phyloP scores from a whole-genome alignment of 176 grass and related monocot species.

The Ensete glaucum region DNA sequence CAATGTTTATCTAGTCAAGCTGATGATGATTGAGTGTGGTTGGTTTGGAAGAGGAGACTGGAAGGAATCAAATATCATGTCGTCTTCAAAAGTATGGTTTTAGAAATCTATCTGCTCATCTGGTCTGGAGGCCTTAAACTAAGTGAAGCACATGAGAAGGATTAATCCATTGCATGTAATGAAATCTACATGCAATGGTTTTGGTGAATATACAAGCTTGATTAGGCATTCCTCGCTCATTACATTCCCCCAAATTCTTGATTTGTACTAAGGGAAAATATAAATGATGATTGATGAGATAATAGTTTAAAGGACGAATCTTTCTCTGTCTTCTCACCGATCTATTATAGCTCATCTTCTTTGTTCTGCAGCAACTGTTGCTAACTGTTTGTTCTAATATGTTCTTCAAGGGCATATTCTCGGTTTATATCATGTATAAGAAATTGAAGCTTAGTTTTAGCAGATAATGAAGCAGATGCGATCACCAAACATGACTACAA shows the following conservation, averaged over 20 bases:
- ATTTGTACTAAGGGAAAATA: neutral
- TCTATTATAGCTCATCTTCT: neutral
- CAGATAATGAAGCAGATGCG: neutral
- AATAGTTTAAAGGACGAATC: neutral
- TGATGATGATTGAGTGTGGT: neutral
- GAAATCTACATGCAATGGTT: neutral
- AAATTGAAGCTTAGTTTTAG: no score
- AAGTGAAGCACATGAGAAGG: conserved; percentile 1
- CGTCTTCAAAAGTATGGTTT: neutral
- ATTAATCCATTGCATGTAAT: neutral
- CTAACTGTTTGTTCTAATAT: neutral
- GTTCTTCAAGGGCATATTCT: no score
- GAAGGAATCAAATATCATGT: conserved; percentile 9
- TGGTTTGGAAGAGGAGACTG: neutral
- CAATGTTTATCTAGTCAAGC: neutral
- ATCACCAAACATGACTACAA: no score
- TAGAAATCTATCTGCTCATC: no score
- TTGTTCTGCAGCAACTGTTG: neutral
- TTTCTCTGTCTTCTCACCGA: no score
- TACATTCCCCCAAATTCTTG: neutral
- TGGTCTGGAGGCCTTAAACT: neutral
- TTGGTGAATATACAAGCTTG: neutral
- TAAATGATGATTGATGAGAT: neutral
- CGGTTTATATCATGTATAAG: no score
- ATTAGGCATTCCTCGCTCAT: neutral